Conservation (phyloP, 345 rosid species). For the Eucalyptus urophylla region DNA sequence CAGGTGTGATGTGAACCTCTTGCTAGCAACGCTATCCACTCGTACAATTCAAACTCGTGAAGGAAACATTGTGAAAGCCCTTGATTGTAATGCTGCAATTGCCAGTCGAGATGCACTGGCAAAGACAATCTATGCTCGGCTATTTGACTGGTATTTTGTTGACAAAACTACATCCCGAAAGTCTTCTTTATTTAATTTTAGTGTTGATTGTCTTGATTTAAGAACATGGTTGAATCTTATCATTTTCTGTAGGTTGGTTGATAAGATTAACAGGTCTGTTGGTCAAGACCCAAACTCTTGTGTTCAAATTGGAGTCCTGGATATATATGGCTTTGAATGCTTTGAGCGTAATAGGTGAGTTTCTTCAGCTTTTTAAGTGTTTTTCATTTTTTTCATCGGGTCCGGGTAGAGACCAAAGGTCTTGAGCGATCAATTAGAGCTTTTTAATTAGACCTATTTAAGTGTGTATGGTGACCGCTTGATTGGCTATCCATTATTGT, state of each 20-base stretch:
- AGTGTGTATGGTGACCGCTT: background rate
- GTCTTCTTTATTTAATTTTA: background rate
- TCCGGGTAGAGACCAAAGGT: no score
- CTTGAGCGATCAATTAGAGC: background rate
- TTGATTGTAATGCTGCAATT: constrained; percentile 88
- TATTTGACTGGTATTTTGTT: constrained; percentile 80
- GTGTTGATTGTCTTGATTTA: background rate
- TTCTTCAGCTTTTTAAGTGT: background rate
- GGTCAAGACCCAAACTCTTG: constrained; percentile 77
- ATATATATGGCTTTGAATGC: constrained; percentile 98
- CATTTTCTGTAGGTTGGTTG: constrained; percentile 65
- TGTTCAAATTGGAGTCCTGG: constrained; percentile 85
- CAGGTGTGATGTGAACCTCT: constrained; percentile 82
- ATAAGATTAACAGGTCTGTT: constrained; percentile 82
- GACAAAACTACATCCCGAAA: background rate
- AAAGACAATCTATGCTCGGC: constrained; percentile 84
- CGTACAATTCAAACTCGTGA: constrained; percentile 96
- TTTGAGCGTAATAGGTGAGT: constrained; percentile 76
- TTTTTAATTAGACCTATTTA: background rate
- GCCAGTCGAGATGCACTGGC: constrained; percentile 95
- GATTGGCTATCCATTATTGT: background rate
- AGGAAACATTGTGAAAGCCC: constrained; percentile 82
- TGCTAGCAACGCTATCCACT: constrained; percentile 70
- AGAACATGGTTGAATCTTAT: background rate
- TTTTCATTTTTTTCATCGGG: background rate